Base-by-base conservation (phyloP, 139 green algal genomes). In the Auxenochlorella pyrenoidosa region DNA sequence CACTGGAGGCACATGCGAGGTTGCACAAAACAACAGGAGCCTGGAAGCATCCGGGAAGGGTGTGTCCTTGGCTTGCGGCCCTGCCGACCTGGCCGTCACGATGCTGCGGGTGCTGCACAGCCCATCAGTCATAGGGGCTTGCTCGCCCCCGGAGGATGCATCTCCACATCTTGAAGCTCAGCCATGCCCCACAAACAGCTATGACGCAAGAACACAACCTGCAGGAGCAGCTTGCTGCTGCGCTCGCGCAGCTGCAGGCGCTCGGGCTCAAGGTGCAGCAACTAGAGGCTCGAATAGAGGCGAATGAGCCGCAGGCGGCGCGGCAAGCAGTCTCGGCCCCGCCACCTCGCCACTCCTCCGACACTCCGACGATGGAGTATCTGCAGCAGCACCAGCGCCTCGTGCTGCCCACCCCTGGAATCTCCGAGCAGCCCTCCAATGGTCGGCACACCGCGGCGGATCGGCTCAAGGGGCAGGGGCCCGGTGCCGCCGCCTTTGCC, bases 211-310 rank as follows among this genome's bases (percentile, higher is more conserved):
- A 63, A 22, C 22, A 63, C 54, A 63, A 24, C 54, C 66, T 87
- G 24, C 68, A 87, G 47, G 82, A 63, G 68, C 80, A 85, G 63
- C 63, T 85, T 16, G 54, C 26, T 6, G 34, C 26, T 19, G 82
- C 82, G 8, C 43, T 87, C 1, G 26, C 30, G 24, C 66, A 87
- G 66, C 43, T 87, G 34, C 51, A 70, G 12, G 65, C n/a, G 3
- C 65, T 86, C 4, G 63, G 43, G 10, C 21, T 43, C 8, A 76
- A 43, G 36, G 63, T 85, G 30, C 15, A 60, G 21, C 28, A n/a
- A 0, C 80, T 85, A 0, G 80, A 85, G 63, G 59, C 59, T 8
- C 79, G 79, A 19, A 13, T 71, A 58, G 32, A 63, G 77, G 77
- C n/a, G 19, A 28, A 24, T 30, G 75, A 81, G 75, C 28, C 22